A percentile compares a stretch with the other conserved stretches of the same genome.
Evolutionary conservation across 208 protist species (phyloP).

Genomic region (Trypanosoma avium): DNA sequence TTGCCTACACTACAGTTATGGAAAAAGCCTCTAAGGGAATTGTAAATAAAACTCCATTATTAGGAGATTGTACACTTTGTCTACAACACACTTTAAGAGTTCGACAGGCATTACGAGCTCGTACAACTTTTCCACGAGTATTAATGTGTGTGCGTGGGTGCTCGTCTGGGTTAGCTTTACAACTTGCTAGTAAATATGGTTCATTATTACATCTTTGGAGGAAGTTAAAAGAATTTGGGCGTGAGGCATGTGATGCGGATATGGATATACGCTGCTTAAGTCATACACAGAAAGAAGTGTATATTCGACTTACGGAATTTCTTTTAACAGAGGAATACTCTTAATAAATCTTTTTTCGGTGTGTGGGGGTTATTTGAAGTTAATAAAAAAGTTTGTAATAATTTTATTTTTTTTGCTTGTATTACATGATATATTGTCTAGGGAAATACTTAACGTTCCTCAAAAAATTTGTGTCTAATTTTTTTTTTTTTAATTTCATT

Average conservation of each 20-base stretch:
- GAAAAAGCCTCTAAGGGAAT: not conserved
- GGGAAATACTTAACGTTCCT: too few species aligned
- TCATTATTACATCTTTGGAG: conserved; percentile 49
- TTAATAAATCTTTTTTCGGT: conserved; percentile 10
- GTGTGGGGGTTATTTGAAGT: not conserved
- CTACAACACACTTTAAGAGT: conserved; percentile 28
- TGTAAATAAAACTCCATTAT: not conserved
- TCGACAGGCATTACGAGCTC: conserved; percentile 40
- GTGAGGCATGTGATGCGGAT: conserved; percentile 53
- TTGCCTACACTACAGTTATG: not conserved
- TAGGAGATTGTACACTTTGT: conserved; percentile 11
- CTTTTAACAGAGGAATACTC: conserved; percentile 62
- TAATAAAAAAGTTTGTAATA: not conserved
- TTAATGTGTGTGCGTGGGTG: conserved; percentile 78
- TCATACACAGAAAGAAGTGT: conserved; percentile 61
- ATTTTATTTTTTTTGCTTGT: not conserved
- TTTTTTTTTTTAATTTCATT: too few species aligned
- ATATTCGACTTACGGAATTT: conserved; percentile 73
- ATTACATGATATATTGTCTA: not conserved
- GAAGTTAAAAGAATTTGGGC: conserved; percentile 33
- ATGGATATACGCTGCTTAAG: conserved; percentile 44
- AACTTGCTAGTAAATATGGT: conserved; percentile 55
- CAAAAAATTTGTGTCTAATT: too few species aligned
- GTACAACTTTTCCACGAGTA: conserved; percentile 73
- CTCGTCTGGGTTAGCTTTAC: conserved; percentile 43